Conservation (phyloP, 768 basidiomycete species). For the Mycena alexandri region DNA sequence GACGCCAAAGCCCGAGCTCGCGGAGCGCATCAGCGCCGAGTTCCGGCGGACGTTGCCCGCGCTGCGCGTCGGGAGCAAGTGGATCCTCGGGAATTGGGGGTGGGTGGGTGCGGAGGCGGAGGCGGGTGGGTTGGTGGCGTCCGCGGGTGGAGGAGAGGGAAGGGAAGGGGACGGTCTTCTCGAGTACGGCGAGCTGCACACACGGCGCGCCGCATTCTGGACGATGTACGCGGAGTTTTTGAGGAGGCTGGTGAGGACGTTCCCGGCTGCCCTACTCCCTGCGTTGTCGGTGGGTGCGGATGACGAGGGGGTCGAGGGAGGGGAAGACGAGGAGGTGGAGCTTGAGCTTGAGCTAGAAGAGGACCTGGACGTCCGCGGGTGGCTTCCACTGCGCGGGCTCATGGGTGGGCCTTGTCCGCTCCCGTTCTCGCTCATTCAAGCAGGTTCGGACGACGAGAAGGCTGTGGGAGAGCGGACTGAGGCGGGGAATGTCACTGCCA, state of each 20-base stretch:
- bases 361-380: conserved; percentile 90
- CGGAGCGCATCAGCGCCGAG: conserved; percentile 86
- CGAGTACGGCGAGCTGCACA: conserved; percentile 52
- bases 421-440: background rate
- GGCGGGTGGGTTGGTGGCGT: conserved; percentile 40
- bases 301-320: background rate
- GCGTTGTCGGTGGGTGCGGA: conserved; percentile 51
- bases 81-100: conserved; percentile 83
- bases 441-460: background rate
- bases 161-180: conserved; percentile 43
- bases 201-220: conserved; percentile 74
- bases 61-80: conserved; percentile 89
- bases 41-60: conserved; percentile 90
- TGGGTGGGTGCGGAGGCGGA: conserved; percentile 45
- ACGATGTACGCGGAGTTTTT: conserved; percentile 75
- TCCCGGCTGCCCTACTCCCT: conserved; percentile 76
- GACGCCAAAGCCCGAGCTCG: conserved; percentile 68
- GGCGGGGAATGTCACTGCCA: conserved; percentile 33
- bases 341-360: conserved; percentile 80
- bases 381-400: conserved; percentile 74
- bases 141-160: conserved; percentile 28
- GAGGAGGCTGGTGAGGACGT: conserved; percentile 69
- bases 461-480: conserved; percentile 27
- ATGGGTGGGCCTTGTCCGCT: conserved; percentile 29
- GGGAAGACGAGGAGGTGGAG: conserved; percentile 61